Percentiles rank a stretch among this genome's conserved stretches.
Evolutionary conservation across 2,329 filamentous ascomycete genomes (phyloP).

Genomic region (Ophiocordyceps unilateralis): DNA sequence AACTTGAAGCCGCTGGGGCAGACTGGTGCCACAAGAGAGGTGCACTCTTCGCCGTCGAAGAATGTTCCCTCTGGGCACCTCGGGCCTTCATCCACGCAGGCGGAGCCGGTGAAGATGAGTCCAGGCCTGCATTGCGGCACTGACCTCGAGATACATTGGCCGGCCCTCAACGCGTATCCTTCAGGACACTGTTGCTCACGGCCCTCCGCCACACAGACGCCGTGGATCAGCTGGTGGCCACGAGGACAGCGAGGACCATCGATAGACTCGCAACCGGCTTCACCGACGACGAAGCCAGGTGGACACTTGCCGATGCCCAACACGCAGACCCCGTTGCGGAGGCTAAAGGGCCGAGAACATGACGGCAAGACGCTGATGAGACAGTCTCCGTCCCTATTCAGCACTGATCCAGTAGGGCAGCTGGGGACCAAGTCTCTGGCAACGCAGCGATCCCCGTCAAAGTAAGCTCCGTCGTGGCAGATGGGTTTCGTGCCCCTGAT

Average conservation of each 20-base stretch:
- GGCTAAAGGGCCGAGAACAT: neutral
- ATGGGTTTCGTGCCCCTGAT: neutral
- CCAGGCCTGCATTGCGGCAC: neutral
- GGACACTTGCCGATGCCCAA: neutral
- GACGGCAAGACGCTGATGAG: neutral
- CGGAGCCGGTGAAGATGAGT: neutral
- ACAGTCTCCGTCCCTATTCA: neutral
- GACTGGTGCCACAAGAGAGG: neutral
- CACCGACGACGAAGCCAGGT: neutral
- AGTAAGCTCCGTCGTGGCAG: neutral
- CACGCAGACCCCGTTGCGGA: neutral
- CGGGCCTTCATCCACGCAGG: neutral
- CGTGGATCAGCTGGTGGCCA: neutral
- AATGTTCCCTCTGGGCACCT: neutral
- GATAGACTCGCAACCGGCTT: neutral
- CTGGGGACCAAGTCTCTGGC: neutral
- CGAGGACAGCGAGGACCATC: neutral
- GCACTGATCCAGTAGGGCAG: neutral
- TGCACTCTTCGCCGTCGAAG: neutral
- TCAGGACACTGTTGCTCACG: neutral
- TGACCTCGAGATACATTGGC: neutral
- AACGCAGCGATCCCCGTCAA: neutral
- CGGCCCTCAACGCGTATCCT: neutral
- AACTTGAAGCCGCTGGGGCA: neutral
- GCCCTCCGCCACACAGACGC: neutral